Percentiles rank a stretch among this genome's conserved stretches.
These are phyloP conservation scores for Nannochloris sp. DNA, from an alignment of 139 green algal species.

Conservation along the genomic window DNA sequence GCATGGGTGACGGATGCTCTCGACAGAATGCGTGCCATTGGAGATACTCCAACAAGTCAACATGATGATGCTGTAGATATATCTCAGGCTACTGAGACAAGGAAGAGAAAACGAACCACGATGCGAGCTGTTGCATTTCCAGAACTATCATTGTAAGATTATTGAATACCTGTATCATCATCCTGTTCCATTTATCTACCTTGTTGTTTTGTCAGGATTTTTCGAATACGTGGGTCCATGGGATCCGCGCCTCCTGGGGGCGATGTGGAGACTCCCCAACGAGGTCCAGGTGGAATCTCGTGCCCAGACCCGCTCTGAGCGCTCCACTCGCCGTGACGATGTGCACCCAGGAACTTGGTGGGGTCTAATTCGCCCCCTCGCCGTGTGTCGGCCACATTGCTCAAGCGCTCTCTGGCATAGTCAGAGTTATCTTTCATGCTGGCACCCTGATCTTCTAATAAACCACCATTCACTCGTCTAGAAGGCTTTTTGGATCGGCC, in stretches of 20 bases:
- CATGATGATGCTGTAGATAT: not conserved
- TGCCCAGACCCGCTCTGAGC: conserved; percentile 3
- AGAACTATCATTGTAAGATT: too few relatives aligned
- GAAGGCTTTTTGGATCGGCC: not conserved
- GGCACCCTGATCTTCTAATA: conserved; percentile 5
- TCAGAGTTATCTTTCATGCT: conserved; percentile 3
- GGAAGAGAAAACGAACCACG: not conserved
- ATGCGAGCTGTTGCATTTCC: too few relatives aligned
- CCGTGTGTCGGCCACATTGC: conserved; percentile 35
- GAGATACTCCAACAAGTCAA: not conserved
- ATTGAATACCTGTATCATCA: too few relatives aligned
- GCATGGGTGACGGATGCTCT: conserved; percentile 8
- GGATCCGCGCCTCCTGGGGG: conserved; percentile 28
- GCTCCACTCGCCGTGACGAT: conserved; percentile 64
- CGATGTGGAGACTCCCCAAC: conserved; percentile 62
- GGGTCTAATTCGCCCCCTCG: conserved; percentile 37
- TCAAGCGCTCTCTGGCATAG: conserved; percentile 24
- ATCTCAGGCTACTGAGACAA: not conserved
- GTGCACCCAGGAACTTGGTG: conserved; percentile 46
- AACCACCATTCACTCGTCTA: not conserved
- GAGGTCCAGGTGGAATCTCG: conserved; percentile 19
- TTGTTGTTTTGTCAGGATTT: too few relatives aligned
- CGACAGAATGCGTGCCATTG: not conserved
- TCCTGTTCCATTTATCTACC: too few relatives aligned
- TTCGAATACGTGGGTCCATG: too few relatives aligned